Base-by-base conservation (phyloP, 768 basidiomycete species). In the Erythrobasidium yunnanense region DNA sequence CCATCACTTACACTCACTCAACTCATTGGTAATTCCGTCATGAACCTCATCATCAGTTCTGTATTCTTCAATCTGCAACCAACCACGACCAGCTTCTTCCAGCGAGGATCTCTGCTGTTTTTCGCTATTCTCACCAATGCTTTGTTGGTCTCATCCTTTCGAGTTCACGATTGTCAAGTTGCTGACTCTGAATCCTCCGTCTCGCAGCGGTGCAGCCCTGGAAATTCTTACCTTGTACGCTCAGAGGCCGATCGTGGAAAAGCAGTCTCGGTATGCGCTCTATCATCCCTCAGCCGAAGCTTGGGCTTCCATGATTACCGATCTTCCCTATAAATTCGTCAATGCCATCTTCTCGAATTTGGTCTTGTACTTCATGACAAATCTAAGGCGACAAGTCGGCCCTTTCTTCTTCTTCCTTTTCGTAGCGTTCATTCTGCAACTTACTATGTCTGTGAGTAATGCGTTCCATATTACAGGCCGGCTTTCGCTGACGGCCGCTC, bases 101-200 rank as follows among this genome's bases (percentile, higher is more conserved):
- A 85, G n/a, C 82, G 87, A 20, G 86, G 86, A 38, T 84, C 87
- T 76, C 79, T 85, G 23, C 78, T 90, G n/a, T 88, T 86, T 81
- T 87, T 88, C 81, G 84, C 25, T 50, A 45, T 54, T n/a, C n/a
- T n/a, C n/a, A n/a, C n/a, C n/a, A n/a, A n/a, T n/a, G n/a, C n/a
- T n/a, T n/a, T n/a, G n/a, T n/a, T n/a, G n/a, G n/a, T n/a, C n/a
- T n/a, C n/a, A n/a, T n/a, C n/a, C n/a, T n/a, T n/a, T n/a, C n/a
- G n/a, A n/a, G n/a, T n/a, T n/a, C n/a, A n/a, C n/a, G n/a, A n/a
- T n/a, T n/a, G n/a, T n/a, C n/a, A n/a, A n/a, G n/a, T n/a, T n/a
- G n/a, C n/a, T n/a, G n/a, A n/a, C n/a, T n/a, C n/a, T n/a, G n/a
- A n/a, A n/a, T n/a, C n/a, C n/a, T n/a, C n/a, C n/a, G n/a, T n/a